Conservation (phyloP, 805 yeast genomes). For the Lipomyces chichibuensis region DNA sequence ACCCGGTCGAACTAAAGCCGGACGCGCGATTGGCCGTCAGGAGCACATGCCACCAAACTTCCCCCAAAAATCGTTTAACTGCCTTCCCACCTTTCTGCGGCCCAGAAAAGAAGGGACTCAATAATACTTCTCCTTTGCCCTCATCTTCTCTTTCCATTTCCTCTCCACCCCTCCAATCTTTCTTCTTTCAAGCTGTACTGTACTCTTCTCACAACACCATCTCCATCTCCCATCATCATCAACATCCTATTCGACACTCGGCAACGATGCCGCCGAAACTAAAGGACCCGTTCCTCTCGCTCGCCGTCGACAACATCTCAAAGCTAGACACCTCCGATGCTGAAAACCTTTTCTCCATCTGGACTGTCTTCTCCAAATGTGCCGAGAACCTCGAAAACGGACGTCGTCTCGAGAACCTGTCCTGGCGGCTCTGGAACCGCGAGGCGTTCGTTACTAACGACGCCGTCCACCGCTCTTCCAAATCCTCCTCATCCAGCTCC, state of each 20-base stretch:
- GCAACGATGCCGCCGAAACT: slow-evolving; percentile 19
- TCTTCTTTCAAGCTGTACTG: background rate
- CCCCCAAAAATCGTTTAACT: too few species aligned
- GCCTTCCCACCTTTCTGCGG: too few species aligned
- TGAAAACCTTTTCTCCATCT: slow-evolving; percentile 39
- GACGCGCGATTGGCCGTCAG: slow-evolving; percentile 19
- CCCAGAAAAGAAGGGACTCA: background rate
- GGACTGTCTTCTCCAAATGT: slow-evolving; percentile 46
- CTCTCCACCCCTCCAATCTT: background rate
- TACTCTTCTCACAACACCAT: background rate
- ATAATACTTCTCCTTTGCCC: background rate
- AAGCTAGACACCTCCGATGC: slow-evolving; percentile 39
- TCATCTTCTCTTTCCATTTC: background rate
- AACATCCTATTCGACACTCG: background rate
- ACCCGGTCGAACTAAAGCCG: slow-evolving; percentile 2
- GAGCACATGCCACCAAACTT: background rate
- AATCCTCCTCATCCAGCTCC: slow-evolving; percentile 2
- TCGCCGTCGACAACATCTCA: slow-evolving; percentile 33
- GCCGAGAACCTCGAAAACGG: slow-evolving; percentile 46
- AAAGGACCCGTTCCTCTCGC: slow-evolving; percentile 35
- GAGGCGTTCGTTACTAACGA: slow-evolving; percentile 28
- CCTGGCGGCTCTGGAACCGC: slow-evolving; percentile 47
- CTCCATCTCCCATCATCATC: slow-evolving; percentile 9
- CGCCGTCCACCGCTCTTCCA: background rate
- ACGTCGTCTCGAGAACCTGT: slow-evolving; percentile 46